Evolutionary conservation across 768 basidiomycete genomes (phyloP), one percentile per base, ranked within the genome.

Genomic region (Tylopilus sp.): DNA sequence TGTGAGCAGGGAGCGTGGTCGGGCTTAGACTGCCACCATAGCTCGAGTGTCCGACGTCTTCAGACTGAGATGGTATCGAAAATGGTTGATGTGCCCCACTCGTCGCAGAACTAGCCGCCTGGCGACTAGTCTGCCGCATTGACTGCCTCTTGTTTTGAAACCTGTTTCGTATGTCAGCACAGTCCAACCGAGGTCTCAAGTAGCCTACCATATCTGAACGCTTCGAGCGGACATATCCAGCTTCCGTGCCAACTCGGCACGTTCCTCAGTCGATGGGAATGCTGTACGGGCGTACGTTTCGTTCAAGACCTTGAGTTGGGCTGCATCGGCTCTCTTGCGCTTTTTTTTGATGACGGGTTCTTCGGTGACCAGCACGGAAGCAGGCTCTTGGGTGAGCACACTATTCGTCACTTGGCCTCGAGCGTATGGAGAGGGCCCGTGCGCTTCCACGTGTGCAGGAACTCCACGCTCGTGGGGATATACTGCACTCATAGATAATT

Each of bases 141-240:
- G 87, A 85, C 65, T 91, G 89, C 51, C 89, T 76, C 71, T 90
- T 90, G 65, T 91, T 91, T 72, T 91, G 89, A 75, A 91, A 91
- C 89, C 89, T 91, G 69, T 58, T 50, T 55, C 59, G 51, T 47
- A 51, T 50, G 61, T 62, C 61, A 65, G 61, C 44, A 14, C 48
- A 25, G 54, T 54, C 48, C 57, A 53, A 49, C 43, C 42, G 53
- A 59, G 34, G 41, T 57, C 41, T 46, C 45, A 44, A 37, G 45
- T 21, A 48, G 61, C 75, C 61, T 67, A 90, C 90, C 90, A 92
- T 52, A 92, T 92, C 68, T 92, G 90, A 53, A 92, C 90, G 58
- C 87, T 89, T 57, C 90, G 74, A 36, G 90, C 81, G 43, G 87
- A 84, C 90, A 92, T 92, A 59, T 87, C 88, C 55, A 92, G 74